phyloP scores from a whole-genome alignment of 2,329 filamentous ascomycete species.

The Ascochyta rabiei region DNA sequence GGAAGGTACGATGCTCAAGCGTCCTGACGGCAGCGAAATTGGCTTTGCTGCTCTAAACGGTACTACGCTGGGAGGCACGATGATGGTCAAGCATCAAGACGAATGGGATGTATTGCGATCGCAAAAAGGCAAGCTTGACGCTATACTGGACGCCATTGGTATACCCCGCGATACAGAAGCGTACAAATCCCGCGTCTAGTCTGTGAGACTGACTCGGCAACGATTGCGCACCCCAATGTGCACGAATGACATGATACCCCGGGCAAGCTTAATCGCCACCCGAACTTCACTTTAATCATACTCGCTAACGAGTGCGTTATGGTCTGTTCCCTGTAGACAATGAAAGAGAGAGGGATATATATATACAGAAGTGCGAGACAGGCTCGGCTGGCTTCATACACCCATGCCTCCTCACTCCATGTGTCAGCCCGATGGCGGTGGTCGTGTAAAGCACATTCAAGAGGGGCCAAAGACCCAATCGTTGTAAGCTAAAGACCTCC shows the following conservation, averaged over 20 bases:
- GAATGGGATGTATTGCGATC: conserved; percentile 59
- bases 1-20: conserved; percentile 52
- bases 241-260: neutral
- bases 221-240: too few species aligned
- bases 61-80: conserved; percentile 61
- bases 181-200: conserved; percentile 15
- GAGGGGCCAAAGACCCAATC: conserved; percentile 18
- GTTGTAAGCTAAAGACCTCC: conserved; percentile 18
- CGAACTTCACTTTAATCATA: neutral
- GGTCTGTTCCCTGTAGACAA: neutral
- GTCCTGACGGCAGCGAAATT: conserved; percentile 47
- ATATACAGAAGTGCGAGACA: neutral
- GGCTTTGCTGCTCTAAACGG: conserved; percentile 60
- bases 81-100: conserved; percentile 63
- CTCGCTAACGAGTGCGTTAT: neutral
- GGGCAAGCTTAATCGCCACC: neutral
- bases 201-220: neutral
- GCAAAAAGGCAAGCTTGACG: conserved; percentile 50
- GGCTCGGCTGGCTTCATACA: conserved; percentile 49
- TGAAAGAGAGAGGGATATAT: neutral
- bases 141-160: conserved; percentile 50
- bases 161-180: conserved; percentile 31
- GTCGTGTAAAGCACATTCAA: conserved; percentile 6
- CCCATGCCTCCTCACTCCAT: conserved; percentile 7
- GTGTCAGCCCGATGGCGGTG: conserved; percentile 10